Evolutionary conservation across 164 flowering plant genomes (phyloP).

Genomic region (Annona cherimola): DNA sequence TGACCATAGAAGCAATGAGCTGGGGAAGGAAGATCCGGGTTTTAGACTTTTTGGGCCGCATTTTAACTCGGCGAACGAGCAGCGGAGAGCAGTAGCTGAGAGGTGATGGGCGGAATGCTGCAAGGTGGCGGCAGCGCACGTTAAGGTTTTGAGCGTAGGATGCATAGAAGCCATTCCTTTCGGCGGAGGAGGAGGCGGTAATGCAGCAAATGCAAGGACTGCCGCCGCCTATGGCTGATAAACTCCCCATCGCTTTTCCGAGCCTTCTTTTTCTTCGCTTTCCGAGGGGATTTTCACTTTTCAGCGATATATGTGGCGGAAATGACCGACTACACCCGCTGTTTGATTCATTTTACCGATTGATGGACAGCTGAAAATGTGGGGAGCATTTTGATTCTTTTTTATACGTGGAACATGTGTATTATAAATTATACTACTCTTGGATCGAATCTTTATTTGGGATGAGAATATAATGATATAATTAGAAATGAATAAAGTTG

Average conservation of each 20-base stretch:
- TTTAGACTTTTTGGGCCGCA: constrained; percentile 26
- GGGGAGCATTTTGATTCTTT: too few species aligned
- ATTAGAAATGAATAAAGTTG: too few species aligned
- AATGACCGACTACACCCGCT: too few species aligned
- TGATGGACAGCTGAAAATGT: too few species aligned
- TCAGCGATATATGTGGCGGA: too few species aligned
- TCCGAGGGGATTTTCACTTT: not conserved
- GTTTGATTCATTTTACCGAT: too few species aligned
- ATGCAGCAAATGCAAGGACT: constrained; percentile 11
- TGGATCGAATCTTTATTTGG: too few species aligned
- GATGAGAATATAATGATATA: too few species aligned
- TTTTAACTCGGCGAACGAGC: constrained; percentile 18
- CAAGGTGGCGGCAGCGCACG: constrained; percentile 25
- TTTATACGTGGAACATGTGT: too few species aligned
- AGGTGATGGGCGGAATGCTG: constrained; percentile 44
- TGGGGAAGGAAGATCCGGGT: constrained; percentile 76
- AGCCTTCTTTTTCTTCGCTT: not conserved
- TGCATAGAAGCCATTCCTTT: constrained; percentile 9
- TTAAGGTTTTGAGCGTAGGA: constrained; percentile 19
- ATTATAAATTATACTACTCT: too few species aligned
- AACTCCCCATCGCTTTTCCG: too few species aligned
- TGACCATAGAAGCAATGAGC: constrained; percentile 76
- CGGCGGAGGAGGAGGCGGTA: constrained; percentile 8
- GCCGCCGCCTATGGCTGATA: too few species aligned
- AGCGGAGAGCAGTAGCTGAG: constrained; percentile 28